phyloP scores from a whole-genome alignment of 164 flowering plant genomes.

The Nelumbo lutea region DNA sequence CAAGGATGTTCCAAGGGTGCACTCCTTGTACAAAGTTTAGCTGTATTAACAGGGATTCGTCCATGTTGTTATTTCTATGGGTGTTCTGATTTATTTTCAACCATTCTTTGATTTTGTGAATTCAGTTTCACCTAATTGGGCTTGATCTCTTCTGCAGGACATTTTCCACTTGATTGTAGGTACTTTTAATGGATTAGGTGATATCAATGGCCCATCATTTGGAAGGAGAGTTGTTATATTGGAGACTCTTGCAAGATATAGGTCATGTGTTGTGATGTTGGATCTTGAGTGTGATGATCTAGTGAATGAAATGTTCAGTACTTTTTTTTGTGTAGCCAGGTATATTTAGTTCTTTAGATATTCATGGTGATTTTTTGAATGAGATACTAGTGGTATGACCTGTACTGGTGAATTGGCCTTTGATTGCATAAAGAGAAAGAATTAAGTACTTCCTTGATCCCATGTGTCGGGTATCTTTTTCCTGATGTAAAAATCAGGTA shows the following conservation, averaged over 20 bases:
- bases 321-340: slow-evolving; percentile 86
- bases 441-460: too few relatives aligned
- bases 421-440: too few relatives aligned
- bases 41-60: slow-evolving; percentile 1
- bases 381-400: background rate
- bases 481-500: too few relatives aligned
- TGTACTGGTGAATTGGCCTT: too few relatives aligned
- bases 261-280: slow-evolving; percentile 96
- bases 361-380: background rate
- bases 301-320: slow-evolving; percentile 74
- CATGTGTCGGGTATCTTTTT: too few relatives aligned
- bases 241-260: slow-evolving; percentile 92
- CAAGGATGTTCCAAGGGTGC: background rate
- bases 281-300: slow-evolving; percentile 97
- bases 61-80: background rate
- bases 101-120: background rate
- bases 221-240: slow-evolving; percentile 84
- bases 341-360: slow-evolving; percentile 18
- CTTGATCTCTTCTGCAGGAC: slow-evolving; percentile 52
- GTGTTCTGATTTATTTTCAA: background rate
- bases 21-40: slow-evolving; percentile 5
- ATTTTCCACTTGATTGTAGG: slow-evolving; percentile 76
- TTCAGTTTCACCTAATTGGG: slow-evolving; percentile 8
- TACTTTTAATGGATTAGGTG: slow-evolving; percentile 76
- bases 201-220: slow-evolving; percentile 74